Base-by-base conservation (phyloP, 2,329 filamentous ascomycete genomes). In the Neonectria punicea region DNA sequence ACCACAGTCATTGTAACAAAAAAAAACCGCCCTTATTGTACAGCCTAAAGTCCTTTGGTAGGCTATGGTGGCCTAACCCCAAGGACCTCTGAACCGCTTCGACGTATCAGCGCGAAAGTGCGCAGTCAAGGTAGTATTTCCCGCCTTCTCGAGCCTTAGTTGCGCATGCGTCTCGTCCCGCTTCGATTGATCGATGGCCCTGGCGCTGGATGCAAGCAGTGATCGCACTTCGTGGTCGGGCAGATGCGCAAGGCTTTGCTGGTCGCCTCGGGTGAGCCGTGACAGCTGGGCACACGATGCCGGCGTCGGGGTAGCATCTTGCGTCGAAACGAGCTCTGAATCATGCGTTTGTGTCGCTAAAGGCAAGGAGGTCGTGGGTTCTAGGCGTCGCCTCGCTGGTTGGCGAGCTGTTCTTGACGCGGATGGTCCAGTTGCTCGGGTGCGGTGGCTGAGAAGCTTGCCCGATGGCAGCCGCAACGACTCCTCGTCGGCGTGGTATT, bases 401-500 rank as follows among this genome's bases (percentile, higher is more conserved):
- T 43, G 39, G 39, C 39, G 39, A 11, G n/a, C 4, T 43, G 39
- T 43, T 43, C n/a, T 43, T 3, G 39, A 43, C 39, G n/a, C n/a
- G n/a, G 39, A 9, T 18, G 39, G 39, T 20, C 39, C n/a, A 20
- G n/a, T 43, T n/a, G 39, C n/a, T 20, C 39, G 39, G 11, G n/a
- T 43, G 25, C 70, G 70, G 18, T 73, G 67, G 4, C 66, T 51
- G 2, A 73, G 60, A 1, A 72, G 50, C 22, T 72, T 72, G 13
- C 70, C 70, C 0, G 68, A 72, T 20, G 70, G 62, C 5, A 73
- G 20, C 4, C 62, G 41, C 28, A 71, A 51, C 2, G 61, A 61
- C 6, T 53, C 55, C 2, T 34, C 53, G 1, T 70, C 70, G 0
- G 58, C 16, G 1, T 46, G 22, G 0, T 16, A n/a, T 9, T 20